Evolutionary conservation across 345 rosid species (phyloP).

Genomic region (Trapa incisa): DNA sequence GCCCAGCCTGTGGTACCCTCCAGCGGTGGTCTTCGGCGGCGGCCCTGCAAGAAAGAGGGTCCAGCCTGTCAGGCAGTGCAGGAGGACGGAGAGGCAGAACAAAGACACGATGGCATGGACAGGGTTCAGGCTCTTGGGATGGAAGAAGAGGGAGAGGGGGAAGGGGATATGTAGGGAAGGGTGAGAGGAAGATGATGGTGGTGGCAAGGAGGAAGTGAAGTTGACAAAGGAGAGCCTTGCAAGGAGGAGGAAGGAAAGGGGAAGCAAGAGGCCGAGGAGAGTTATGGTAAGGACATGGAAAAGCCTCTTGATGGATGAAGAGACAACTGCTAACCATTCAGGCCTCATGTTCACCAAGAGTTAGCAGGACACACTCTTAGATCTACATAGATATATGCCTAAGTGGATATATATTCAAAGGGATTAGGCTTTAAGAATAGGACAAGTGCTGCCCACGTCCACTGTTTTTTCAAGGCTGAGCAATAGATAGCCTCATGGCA

Average conservation of each 20-base stretch:
- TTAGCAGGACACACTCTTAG: no score
- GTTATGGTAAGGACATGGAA: conserved; percentile 16
- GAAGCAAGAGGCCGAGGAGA: conserved; percentile 19
- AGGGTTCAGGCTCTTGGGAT: conserved; percentile 9
- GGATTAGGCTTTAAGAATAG: background rate
- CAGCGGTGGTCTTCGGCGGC: background rate
- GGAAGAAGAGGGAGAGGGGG: conserved; percentile 10
- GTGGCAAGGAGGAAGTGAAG: conserved; percentile 6
- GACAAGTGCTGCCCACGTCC: conserved; percentile 12
- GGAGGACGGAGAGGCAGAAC: conserved; percentile 11
- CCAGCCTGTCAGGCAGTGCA: conserved; percentile 11
- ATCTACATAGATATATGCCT: no score
- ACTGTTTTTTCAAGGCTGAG: background rate
- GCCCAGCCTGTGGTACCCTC: background rate
- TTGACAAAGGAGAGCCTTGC: conserved; percentile 15
- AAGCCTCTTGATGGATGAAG: conserved; percentile 6
- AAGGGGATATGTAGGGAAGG: background rate
- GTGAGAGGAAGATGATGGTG: background rate
- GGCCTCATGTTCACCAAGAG: background rate
- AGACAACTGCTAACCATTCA: background rate
- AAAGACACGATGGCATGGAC: conserved; percentile 8
- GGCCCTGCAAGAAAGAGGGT: background rate
- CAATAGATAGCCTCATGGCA: background rate
- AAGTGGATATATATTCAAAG: conserved; percentile 11
- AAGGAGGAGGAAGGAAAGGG: conserved; percentile 21